Percentiles rank a stretch among this genome's conserved stretches.
phyloP scores from a whole-genome alignment of 805 yeast genomes.

The Cyberlindnera amylophila region DNA sequence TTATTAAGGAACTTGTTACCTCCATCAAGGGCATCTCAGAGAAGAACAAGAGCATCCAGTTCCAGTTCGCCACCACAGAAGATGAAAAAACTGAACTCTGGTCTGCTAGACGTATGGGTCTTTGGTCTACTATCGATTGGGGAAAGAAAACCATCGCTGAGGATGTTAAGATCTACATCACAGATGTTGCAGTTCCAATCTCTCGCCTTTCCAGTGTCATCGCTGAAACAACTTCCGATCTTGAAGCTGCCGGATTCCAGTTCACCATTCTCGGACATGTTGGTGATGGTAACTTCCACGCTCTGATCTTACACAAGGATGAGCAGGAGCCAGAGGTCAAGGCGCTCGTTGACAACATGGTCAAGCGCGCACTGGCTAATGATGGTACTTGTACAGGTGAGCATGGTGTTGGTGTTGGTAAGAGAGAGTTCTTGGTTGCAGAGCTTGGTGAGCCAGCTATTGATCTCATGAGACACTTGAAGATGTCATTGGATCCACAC shows the following conservation, averaged over 20 bases:
- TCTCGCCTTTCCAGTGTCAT: slow-evolving; percentile 63
- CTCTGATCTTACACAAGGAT: slow-evolving; percentile 56
- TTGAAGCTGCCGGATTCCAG: slow-evolving; percentile 47
- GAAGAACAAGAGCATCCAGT: slow-evolving; percentile 50
- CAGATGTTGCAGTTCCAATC: slow-evolving; percentile 82
- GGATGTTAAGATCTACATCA: slow-evolving; percentile 58
- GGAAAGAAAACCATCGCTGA: slow-evolving; percentile 46
- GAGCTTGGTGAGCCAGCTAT: slow-evolving; percentile 71
- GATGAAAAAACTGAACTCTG: slow-evolving; percentile 67
- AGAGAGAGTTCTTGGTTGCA: slow-evolving; percentile 51
- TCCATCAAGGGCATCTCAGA: slow-evolving; percentile 49
- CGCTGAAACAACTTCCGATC: slow-evolving; percentile 54
- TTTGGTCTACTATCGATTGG: slow-evolving; percentile 65
- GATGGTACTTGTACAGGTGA: slow-evolving; percentile 89
- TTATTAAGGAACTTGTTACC: slow-evolving; percentile 45
- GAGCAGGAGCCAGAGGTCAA: slow-evolving; percentile 45
- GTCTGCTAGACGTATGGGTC: slow-evolving; percentile 69
- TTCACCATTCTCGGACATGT: slow-evolving; percentile 74
- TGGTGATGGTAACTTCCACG: slow-evolving; percentile 82
- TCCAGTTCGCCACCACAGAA: slow-evolving; percentile 59
- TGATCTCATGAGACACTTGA: slow-evolving; percentile 68
- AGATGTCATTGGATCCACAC: slow-evolving; percentile 70
- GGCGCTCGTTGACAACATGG: slow-evolving; percentile 55
- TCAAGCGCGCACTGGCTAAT: slow-evolving; percentile 55
- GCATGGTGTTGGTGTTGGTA: slow-evolving; percentile 83